Base-by-base conservation (phyloP, 2,329 filamentous ascomycete genomes). In the Colletotrichum sp. region DNA sequence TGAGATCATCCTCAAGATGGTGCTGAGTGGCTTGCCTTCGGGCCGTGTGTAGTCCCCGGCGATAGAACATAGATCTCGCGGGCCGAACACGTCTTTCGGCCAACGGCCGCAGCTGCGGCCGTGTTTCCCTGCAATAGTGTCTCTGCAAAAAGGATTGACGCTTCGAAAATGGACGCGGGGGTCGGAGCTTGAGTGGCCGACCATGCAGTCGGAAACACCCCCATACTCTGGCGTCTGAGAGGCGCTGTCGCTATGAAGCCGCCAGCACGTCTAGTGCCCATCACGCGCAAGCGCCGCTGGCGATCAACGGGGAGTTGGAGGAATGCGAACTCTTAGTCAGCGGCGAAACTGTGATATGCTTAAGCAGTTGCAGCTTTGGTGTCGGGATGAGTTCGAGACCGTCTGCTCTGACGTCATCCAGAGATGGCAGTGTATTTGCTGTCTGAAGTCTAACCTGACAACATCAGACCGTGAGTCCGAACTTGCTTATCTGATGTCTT, bases 1-100 rank as follows among this genome's bases (percentile, higher is more conserved):
- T 15, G 15, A 28, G 15, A 59, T 62, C 28, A 5, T 62, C 30
- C 10, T 10, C 32, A 62, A 22, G 28, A 32, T 34, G 16, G 28
- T 36, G 30, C 59, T 62, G 28, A 62, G 28, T 62, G 59, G 59
- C 59, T 62, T 62, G 28, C 28, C 59, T 62, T 62, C 30, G 59
- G 28, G 30, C 28, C 28, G 59, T 32, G 26, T 32, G 22, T 52
- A 6, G 28, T 36, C 28, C 30, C 59, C 30, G 59, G 32, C 26
- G 28, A 32, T 22, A 34, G 28, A 32, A 32, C 8, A 62, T 15
- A 30, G 30, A 63, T 36, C 30, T 36, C 59, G 55, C 55, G 55
- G 55, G 22, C 55, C 22, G 55, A 15, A 15, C 30, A 34, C 30
- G 28, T n/a, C 18, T 36, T 63, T 36, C 59, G 59, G 59, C 59